Conservation (phyloP, 495 filamentous ascomycete genomes). For the Hypoxylon subgilvum region DNA sequence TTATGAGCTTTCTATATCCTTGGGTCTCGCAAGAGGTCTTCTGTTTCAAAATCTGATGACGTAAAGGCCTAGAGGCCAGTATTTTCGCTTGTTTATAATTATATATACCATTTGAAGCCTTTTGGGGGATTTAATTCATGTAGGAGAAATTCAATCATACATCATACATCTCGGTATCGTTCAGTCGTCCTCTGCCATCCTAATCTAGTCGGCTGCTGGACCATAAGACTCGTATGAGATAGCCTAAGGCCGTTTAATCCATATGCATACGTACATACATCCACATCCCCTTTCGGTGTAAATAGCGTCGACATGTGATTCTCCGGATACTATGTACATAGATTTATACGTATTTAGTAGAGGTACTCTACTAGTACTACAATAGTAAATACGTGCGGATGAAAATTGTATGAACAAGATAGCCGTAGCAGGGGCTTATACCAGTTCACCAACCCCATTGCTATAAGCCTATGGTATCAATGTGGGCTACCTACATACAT, state of each 20-base stretch:
- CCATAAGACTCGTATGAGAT: no score
- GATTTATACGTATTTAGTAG: neutral
- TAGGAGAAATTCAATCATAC: neutral
- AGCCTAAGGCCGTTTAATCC: no score
- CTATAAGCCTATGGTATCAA: no score
- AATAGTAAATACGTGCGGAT: neutral
- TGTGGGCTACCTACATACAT: no score
- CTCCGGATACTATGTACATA: neutral
- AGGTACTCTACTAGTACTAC: no score
- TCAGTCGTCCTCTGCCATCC: neutral
- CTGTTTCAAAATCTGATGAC: conserved; percentile 22
- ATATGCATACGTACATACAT: no score
- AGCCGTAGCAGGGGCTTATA: no score
- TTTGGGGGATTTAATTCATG: conserved; percentile 22
- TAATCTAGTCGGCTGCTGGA: no score
- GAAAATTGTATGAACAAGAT: no score
- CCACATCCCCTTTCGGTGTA: no score
- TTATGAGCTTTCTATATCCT: conserved; percentile 9
- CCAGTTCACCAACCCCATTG: no score
- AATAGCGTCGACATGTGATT: neutral
- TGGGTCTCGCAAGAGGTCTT: conserved; percentile 14
- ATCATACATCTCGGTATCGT: neutral
- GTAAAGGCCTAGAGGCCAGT: conserved; percentile 5
- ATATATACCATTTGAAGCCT: conserved; percentile 31
- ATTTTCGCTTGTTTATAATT: conserved; percentile 26